Percentiles rank a stretch among this genome's conserved stretches.
Conservation (phyloP, 345 rosid genomes). For the Stellera chamaejasme region DNA sequence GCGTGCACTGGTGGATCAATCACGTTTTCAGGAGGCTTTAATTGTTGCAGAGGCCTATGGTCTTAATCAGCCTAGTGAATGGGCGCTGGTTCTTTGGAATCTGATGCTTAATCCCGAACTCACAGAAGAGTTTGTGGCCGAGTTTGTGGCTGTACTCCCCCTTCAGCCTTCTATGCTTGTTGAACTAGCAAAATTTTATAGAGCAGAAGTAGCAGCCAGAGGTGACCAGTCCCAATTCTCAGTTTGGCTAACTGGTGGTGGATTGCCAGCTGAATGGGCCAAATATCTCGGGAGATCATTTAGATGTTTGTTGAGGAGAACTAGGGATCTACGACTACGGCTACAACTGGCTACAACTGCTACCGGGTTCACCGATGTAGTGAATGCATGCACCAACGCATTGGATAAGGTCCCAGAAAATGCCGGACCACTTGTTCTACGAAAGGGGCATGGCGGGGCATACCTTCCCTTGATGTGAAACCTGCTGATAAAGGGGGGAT, state of each 20-base stretch:
- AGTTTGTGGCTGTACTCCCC: conserved; percentile 90
- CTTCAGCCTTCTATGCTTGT: conserved; percentile 79
- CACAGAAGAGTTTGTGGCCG: conserved; percentile 86
- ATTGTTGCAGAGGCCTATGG: conserved; percentile 96
- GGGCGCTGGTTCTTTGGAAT: conserved; percentile 94
- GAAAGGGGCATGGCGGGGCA: conserved; percentile 95
- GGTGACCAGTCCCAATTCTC: conserved; percentile 95
- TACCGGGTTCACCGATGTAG: conserved; percentile 72
- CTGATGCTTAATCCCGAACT: conserved; percentile 91
- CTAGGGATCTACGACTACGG: conserved; percentile 67
- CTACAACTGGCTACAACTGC: conserved; percentile 74
- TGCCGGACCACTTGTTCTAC: conserved; percentile 65
- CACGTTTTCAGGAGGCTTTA: conserved; percentile 88
- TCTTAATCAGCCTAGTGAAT: conserved; percentile 91
- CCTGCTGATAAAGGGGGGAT: not conserved
- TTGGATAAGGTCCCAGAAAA: conserved; percentile 76
- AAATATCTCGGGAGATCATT: conserved; percentile 81
- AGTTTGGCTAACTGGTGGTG: conserved; percentile 92
- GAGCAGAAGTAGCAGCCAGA: conserved; percentile 88
- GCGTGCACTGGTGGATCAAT: conserved; percentile 78
- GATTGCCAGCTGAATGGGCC: conserved; percentile 95
- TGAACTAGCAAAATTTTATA: conserved; percentile 78
- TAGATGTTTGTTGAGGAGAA: conserved; percentile 80
- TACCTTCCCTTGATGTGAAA: conserved; percentile 85
- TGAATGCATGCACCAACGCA: conserved; percentile 42